Evolutionary conservation across 2,329 filamentous ascomycete species (phyloP).

Genomic region (Fusarium pseudonygamai): DNA sequence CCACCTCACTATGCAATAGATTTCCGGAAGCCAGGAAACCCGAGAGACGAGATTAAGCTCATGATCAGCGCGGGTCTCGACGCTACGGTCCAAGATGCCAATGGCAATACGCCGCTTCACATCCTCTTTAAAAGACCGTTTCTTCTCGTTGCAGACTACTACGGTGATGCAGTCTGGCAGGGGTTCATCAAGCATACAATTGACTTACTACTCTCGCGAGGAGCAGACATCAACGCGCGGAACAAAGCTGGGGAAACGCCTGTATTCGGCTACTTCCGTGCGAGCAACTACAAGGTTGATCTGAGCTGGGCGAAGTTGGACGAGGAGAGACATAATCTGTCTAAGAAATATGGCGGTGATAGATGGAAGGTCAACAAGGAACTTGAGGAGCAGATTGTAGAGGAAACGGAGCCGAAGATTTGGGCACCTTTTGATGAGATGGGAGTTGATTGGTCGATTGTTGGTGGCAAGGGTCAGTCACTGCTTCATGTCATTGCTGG

Average conservation of each 20-base stretch:
- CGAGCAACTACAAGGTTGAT: not conserved
- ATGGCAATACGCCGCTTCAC: not conserved
- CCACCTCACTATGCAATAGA: not conserved
- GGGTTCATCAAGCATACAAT: not conserved
- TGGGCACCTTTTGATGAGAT: not conserved
- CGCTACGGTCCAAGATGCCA: not conserved
- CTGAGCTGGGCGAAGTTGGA: not conserved
- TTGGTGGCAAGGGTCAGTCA: fast-evolving
- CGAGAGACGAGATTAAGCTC: fast-evolving
- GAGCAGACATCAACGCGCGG: not conserved
- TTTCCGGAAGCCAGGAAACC: not conserved
- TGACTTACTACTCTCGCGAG: not conserved
- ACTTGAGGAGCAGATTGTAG: not conserved
- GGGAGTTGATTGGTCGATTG: not conserved
- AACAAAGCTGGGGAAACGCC: not conserved
- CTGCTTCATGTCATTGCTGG: not conserved
- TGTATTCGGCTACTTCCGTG: not conserved
- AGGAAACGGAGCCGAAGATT: not conserved
- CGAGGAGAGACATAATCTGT: not conserved
- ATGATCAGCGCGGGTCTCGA: fast-evolving
- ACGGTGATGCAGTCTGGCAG: not conserved
- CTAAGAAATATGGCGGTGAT: not conserved
- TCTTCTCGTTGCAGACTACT: not conserved
- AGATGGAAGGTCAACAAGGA: not conserved
- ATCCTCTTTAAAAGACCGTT: fast-evolving